phyloP scores from a whole-genome alignment of 2,329 filamentous ascomycete species.

The Colletotrichum horii region DNA sequence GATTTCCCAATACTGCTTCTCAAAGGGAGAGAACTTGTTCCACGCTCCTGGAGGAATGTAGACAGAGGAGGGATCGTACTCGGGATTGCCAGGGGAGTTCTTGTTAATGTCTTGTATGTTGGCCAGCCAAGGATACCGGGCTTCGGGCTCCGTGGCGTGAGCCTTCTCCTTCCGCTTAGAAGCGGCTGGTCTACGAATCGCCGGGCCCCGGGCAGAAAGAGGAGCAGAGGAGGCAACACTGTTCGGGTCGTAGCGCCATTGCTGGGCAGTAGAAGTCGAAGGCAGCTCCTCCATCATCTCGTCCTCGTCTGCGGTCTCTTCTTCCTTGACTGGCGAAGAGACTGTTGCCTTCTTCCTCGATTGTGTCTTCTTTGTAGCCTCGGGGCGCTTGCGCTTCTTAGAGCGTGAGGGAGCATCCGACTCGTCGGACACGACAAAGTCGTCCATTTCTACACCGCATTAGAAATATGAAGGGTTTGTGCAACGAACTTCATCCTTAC shows the following conservation, averaged over 20 bases:
- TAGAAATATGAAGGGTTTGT: background rate
- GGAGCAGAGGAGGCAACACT: slow-evolving; percentile 38
- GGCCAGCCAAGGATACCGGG: slow-evolving; percentile 90
- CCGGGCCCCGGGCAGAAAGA: slow-evolving; percentile 17
- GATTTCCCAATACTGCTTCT: slow-evolving; percentile 99
- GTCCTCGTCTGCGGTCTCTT: slow-evolving; percentile 50
- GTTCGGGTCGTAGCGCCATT: slow-evolving; percentile 75
- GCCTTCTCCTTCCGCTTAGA: slow-evolving; percentile 67
- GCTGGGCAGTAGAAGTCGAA: slow-evolving; percentile 74
- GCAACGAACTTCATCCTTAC: slow-evolving; percentile 35
- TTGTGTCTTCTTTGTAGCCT: slow-evolving; percentile 46
- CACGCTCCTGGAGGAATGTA: slow-evolving; percentile 85
- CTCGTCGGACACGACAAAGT: slow-evolving; percentile 88
- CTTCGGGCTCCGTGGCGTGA: slow-evolving; percentile 80
- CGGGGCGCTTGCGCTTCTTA: slow-evolving; percentile 78
- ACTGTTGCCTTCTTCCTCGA: slow-evolving; percentile 69
- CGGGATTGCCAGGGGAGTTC: slow-evolving; percentile 77
- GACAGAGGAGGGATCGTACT: slow-evolving; percentile 91
- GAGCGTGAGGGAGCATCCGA: slow-evolving; percentile 71
- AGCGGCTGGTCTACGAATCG: slow-evolving; percentile 17
- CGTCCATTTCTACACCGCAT: slow-evolving; percentile 67
- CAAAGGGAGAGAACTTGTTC: slow-evolving; percentile 87
- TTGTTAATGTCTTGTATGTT: slow-evolving; percentile 85
- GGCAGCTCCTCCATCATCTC: slow-evolving; percentile 62
- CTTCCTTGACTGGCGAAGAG: slow-evolving; percentile 48